Conservation (phyloP, 2,329 filamentous ascomycete species). For the Paecilomyces dactylethromorphus region DNA sequence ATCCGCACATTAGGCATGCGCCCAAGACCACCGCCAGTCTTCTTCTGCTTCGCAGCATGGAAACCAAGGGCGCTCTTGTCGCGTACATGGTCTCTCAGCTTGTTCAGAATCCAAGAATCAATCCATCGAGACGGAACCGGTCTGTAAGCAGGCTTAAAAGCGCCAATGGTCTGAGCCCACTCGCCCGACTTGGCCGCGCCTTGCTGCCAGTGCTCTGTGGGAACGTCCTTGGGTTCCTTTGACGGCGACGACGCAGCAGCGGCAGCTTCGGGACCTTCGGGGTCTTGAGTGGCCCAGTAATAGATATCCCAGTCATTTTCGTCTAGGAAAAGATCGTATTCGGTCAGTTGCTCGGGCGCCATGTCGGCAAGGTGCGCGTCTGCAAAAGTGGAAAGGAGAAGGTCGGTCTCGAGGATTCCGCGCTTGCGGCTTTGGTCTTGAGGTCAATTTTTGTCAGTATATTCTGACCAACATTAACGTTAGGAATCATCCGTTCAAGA, state of each 20-base stretch:
- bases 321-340: slow-evolving; percentile 91
- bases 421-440: slow-evolving; percentile 94
- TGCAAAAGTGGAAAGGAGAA: slow-evolving; percentile 93
- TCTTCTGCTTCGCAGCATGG: slow-evolving; percentile 32
- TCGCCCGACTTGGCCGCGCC: slow-evolving; percentile 60
- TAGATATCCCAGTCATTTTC: slow-evolving; percentile 99
- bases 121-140: slow-evolving; percentile 83
- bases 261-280: slow-evolving; percentile 46
- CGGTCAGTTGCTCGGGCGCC: slow-evolving; percentile 63
- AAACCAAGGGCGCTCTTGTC: slow-evolving; percentile 52
- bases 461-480: neutral
- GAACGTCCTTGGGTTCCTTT: slow-evolving; percentile 25
- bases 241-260: slow-evolving; percentile 18
- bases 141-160: slow-evolving; percentile 87
- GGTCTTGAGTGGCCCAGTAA: slow-evolving; percentile 95
- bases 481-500: slow-evolving; percentile 8
- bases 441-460: slow-evolving; percentile 1
- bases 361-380: slow-evolving; percentile 69
- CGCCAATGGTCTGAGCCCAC: slow-evolving; percentile 94
- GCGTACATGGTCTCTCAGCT: slow-evolving; percentile 76
- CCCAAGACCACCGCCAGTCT: slow-evolving; percentile 36
- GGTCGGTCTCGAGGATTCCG: slow-evolving; percentile 90
- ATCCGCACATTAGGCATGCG: slow-evolving; percentile 43
- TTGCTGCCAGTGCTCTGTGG: slow-evolving; percentile 44
- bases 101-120: slow-evolving; percentile 67